Conservation (phyloP, 352 stramenopile species). For the Pythium guiyangense region DNA sequence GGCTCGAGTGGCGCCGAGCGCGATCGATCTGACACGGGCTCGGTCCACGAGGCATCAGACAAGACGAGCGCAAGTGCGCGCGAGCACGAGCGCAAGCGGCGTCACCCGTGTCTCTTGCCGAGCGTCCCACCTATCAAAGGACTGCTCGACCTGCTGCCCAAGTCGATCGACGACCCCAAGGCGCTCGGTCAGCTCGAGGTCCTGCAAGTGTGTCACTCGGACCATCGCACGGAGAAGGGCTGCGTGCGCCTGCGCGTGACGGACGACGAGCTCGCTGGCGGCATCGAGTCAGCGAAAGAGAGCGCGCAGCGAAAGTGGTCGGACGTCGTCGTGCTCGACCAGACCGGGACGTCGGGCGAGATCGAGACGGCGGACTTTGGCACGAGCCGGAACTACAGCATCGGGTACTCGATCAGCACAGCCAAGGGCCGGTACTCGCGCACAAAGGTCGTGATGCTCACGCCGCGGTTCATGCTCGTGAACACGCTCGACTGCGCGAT, state of each 20-base stretch:
- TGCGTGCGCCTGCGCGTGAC: constrained; percentile 75
- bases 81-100: constrained; percentile 40
- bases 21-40: background rate
- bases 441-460: constrained; percentile 87
- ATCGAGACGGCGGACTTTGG: constrained; percentile 65
- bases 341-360: constrained; percentile 70
- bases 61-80: background rate
- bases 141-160: constrained; percentile 77
- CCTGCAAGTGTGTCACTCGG: constrained; percentile 77
- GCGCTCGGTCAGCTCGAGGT: constrained; percentile 66
- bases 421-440: constrained; percentile 76
- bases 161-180: constrained; percentile 54
- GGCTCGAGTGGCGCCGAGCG: background rate
- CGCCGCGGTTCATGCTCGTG: constrained; percentile 80
- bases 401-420: constrained; percentile 76
- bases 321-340: constrained; percentile 60
- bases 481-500: constrained; percentile 69
- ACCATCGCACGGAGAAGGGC: constrained; percentile 55
- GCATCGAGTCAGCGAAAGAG: constrained; percentile 31
- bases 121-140: constrained; percentile 80
- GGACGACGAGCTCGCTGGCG: constrained; percentile 26
- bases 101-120: constrained; percentile 67
- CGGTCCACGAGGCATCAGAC: background rate
- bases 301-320: constrained; percentile 67
- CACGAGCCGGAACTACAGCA: constrained; percentile 62